These are phyloP conservation scores for Hymenoscyphus occultus DNA, from an alignment of 2,329 filamentous ascomycete genomes.

Conservation along the genomic window DNA sequence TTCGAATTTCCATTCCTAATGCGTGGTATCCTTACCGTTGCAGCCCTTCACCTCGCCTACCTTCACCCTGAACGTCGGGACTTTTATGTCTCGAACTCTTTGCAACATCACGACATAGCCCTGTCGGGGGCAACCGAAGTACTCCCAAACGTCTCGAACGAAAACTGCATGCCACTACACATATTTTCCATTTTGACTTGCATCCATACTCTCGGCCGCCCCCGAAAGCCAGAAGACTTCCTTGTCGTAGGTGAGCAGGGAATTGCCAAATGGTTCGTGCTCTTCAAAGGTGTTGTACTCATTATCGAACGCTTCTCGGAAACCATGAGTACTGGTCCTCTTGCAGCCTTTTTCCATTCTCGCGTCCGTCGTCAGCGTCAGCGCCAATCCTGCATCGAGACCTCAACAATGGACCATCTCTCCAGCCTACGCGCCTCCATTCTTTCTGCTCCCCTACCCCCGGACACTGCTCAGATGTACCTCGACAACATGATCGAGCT, in stretches of 20 bases:
- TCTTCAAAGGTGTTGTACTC: conserved; percentile 37
- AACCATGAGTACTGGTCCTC: conserved; percentile 22
- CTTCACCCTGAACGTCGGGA: conserved; percentile 38
- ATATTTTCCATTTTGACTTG: conserved; percentile 40
- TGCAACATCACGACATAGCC: conserved; percentile 37
- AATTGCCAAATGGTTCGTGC: conserved; percentile 39
- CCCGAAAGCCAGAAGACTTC: conserved; percentile 35
- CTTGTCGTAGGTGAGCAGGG: conserved; percentile 36
- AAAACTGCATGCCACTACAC: conserved; percentile 38
- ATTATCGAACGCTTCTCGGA: conserved; percentile 34
- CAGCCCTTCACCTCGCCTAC: conserved; percentile 47
- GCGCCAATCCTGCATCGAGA: conserved; percentile 8
- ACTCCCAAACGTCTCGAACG: conserved; percentile 33
- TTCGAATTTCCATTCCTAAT: conserved; percentile 47
- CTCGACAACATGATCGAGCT: conserved; percentile 14
- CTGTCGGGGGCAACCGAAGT: conserved; percentile 34
- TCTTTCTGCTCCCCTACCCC: conserved; percentile 21
- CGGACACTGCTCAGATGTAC: conserved; percentile 29
- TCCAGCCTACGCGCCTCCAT: conserved; percentile 12
- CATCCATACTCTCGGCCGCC: conserved; percentile 38
- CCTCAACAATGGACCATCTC: conserved; percentile 13
- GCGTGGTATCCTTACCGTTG: conserved; percentile 46
- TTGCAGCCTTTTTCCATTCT: conserved; percentile 32
- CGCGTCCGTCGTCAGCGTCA: conserved; percentile 23
- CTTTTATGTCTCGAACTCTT: conserved; percentile 40